A percentile compares a stretch with the other conserved stretches of the same genome.
Conservation (phyloP, 2,329 filamentous ascomycete species). For the Fusarium humuli region DNA sequence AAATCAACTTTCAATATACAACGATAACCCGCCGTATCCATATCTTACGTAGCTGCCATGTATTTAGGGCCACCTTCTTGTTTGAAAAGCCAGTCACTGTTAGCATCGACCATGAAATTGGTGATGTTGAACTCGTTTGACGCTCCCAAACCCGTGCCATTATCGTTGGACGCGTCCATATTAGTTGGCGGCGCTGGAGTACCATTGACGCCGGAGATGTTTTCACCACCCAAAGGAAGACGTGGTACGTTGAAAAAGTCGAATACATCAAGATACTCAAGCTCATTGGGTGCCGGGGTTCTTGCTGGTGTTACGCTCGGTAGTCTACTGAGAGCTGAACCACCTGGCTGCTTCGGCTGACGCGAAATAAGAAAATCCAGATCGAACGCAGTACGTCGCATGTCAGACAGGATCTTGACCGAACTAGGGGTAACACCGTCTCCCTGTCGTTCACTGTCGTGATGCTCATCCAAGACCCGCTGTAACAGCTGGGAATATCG, state of each 20-base stretch:
- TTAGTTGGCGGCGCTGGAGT: slow-evolving; percentile 38
- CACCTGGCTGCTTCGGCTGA: slow-evolving; percentile 70
- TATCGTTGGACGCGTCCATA: slow-evolving; percentile 47
- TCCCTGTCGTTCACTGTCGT: slow-evolving; percentile 79
- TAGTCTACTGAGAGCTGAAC: slow-evolving; percentile 56
- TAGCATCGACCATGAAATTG: slow-evolving; percentile 80
- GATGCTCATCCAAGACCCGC: slow-evolving; percentile 86
- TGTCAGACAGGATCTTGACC: slow-evolving; percentile 88
- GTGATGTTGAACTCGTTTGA: slow-evolving; percentile 80
- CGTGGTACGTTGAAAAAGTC: slow-evolving; percentile 94
- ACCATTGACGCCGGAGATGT: slow-evolving; percentile 37
- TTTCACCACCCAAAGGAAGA: slow-evolving; percentile 64
- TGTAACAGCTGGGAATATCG: slow-evolving; percentile 84
- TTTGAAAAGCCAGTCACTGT: slow-evolving; percentile 80
- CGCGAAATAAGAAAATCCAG: slow-evolving; percentile 89
- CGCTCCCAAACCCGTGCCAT: slow-evolving; percentile 44
- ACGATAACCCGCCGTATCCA: neutral
- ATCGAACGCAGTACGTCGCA: slow-evolving; percentile 91
- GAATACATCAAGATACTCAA: slow-evolving; percentile 93
- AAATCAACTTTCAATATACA: slow-evolving; percentile 1
- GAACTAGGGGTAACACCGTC: slow-evolving; percentile 83
- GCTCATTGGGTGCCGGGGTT: slow-evolving; percentile 81
- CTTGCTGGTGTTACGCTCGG: slow-evolving; percentile 70
- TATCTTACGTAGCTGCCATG: slow-evolving; percentile 39
- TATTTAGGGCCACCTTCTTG: slow-evolving; percentile 53